These are phyloP conservation scores for Quercus agrifolia DNA, from an alignment of 306 rosid genomes.

Conservation along the genomic window DNA sequence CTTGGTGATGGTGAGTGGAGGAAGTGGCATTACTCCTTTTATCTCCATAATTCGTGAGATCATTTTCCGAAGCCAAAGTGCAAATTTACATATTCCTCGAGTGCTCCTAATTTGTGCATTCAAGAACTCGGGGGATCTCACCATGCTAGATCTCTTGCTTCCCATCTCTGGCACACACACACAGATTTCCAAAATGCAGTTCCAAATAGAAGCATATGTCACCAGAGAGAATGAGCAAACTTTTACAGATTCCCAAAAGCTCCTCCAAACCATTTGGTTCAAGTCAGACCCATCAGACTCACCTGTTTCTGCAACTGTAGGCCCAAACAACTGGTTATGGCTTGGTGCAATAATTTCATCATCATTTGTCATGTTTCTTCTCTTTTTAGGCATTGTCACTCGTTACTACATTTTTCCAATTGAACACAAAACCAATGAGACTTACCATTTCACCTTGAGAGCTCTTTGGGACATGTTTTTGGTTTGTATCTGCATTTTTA, in stretches of 20 bases:
- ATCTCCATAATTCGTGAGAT: constrained; percentile 65
- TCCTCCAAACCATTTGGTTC: constrained; percentile 27
- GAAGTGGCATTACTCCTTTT: constrained; percentile 66
- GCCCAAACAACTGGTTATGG: constrained; percentile 42
- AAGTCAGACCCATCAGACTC: constrained; percentile 36
- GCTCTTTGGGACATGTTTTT: constrained; percentile 46
- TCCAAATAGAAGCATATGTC: constrained; percentile 44
- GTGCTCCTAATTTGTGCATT: constrained; percentile 43
- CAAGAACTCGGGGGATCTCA: constrained; percentile 43
- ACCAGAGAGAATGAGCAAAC: constrained; percentile 36
- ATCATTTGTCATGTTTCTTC: constrained; percentile 36
- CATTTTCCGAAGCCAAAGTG: constrained; percentile 38
- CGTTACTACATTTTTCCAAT: constrained; percentile 41
- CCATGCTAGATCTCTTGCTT: constrained; percentile 42
- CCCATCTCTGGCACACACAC: constrained; percentile 24
- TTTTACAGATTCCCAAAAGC: constrained; percentile 8
- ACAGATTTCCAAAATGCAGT: constrained; percentile 12
- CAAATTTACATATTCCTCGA: constrained; percentile 23
- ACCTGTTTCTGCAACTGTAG: constrained; percentile 28
- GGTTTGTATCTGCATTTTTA: constrained; percentile 31
- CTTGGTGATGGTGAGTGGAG: constrained; percentile 53
- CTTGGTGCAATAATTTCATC: constrained; percentile 37
- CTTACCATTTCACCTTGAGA: constrained; percentile 30
- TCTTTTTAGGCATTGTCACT: constrained; percentile 31
- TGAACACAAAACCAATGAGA: constrained; percentile 13